These are phyloP conservation scores for Cladosporium oxysporum DNA, from an alignment of 2,329 filamentous ascomycete species.

Conservation along the genomic window DNA sequence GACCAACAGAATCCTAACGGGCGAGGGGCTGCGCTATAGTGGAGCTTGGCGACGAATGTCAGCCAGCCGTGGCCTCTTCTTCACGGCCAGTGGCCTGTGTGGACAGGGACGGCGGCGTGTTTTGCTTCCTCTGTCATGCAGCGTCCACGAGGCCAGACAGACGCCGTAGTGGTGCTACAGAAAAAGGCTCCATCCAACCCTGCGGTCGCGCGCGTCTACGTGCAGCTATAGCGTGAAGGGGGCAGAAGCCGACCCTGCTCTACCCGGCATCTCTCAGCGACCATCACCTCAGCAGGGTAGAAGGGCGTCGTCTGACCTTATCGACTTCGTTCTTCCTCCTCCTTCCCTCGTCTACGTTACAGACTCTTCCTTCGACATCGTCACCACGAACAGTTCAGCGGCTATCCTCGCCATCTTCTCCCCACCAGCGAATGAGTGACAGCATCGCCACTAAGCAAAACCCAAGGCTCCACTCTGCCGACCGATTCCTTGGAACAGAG, in stretches of 20 bases:
- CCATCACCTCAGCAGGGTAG: neutral
- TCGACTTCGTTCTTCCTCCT: neutral
- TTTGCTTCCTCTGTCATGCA: slow-evolving; percentile 10
- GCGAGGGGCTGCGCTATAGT: neutral
- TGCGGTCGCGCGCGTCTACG: slow-evolving; percentile 5
- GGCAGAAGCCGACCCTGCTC: slow-evolving; percentile 1
- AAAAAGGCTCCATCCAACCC: neutral
- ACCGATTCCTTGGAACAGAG: slow-evolving; percentile 10
- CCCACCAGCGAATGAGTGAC: neutral
- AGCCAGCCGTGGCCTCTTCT: neutral
- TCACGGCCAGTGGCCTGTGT: slow-evolving; percentile 2
- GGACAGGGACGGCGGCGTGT: slow-evolving; percentile 1
- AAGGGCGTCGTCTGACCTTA: neutral
- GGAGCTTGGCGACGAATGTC: neutral
- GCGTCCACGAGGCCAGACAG: slow-evolving; percentile 16
- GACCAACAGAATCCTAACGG: neutral
- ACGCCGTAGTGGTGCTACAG: slow-evolving; percentile 2
- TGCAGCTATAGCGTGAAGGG: slow-evolving; percentile 1
- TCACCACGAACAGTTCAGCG: neutral
- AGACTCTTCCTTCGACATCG: neutral
- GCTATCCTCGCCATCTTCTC: neutral
- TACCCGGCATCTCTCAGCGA: neutral
- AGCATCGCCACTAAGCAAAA: slow-evolving; percentile 8
- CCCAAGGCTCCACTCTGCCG: slow-evolving; percentile 8
- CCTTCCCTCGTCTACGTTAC: neutral